Evolutionary conservation across 345 rosid species (phyloP), one percentile per base, ranked within the genome.

Genomic region (Aquilaria malaccensis): DNA sequence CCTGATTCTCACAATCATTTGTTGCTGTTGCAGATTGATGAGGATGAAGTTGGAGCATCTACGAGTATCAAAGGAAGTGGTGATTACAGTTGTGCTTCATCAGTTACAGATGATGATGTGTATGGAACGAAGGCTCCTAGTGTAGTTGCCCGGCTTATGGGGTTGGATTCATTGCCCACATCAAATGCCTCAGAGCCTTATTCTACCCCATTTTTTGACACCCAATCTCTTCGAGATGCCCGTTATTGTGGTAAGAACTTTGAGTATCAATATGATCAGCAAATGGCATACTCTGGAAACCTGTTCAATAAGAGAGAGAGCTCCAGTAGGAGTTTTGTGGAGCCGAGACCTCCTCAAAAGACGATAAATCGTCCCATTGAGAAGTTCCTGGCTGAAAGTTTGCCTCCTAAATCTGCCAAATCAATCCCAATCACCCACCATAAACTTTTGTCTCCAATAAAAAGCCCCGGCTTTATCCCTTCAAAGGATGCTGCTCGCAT

Each of bases 121-220:
- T 82, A 72, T 62, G 99, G 86, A 54, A 79, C 80, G 70, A 88
- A 64, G 80, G 84, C 86, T 32, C 96, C 99, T 6, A 84, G 85
- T 50, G 97, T 90, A 45, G 97, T 94, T 49, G 97, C 96, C 10
- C 82, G 97, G 83, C 97, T 94, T 57, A 94, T 94, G 99, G 99
- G 99, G 67, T 76, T 94, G 69, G 83, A 91, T 62, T 77, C 96
- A 52, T 64, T 94, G 75, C 99, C 99, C 3, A 76, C 82, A 50
- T 80, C 79, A 48, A 74, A 72, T 61, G 69, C 46, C 50, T 68
- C 73, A 1, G 96, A 90, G 60, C 80, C 83, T 29, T 80, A 74
- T 69, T 78, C 79, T 45, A 74, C 83, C 67, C 83, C 81, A 9
- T 75, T 77, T 76, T 87, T 78, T 51, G 90, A 78, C 69, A 76